Base-by-base conservation (phyloP, 78 protist species). In the Dictyostelium capitatum region DNA sequence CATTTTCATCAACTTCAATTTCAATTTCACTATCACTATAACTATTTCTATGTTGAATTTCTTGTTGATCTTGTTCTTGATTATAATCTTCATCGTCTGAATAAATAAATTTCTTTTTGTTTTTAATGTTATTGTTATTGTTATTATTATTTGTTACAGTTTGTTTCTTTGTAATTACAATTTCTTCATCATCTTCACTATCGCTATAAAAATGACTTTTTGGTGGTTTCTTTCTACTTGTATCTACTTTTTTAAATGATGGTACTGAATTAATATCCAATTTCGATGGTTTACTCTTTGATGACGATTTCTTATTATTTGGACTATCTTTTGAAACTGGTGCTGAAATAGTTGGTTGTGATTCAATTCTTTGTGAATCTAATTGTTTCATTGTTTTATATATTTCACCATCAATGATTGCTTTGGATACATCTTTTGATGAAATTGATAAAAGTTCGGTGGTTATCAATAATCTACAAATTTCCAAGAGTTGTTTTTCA, bases 391-490 rank as follows among this genome's bases (percentile, higher is more conserved):
- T 47, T 10, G 79, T 51, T 11, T 53, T 41, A 17, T 57, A 32
- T 46, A 87, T 87, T 37, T 64, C 83, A 15, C 79, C 37, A 32
- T 87, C 93, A 6, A 87, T 64, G 50, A 87, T 48, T 32, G 14
- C 43, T 37, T 87, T 87, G 62, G 79, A 59, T 37, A 75, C 59
- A 64, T 87, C 93, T 51, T 74, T 77, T 37, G 77, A 51, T 8
- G 93, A 64, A 14, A 41, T 74, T 6, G 93, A 59, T 6, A 87
- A 20, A 25, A 87, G 43, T 50, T 87, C 93, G 6, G 81, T 65
- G 20, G 25, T 19, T 5, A 87, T 65, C 12, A 87, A 51, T n/a
- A 28, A n/a, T 47, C 62, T 46, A 51, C 93, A 87, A 17, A 87
- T 41, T 7, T 77, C 84, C 50, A 28, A 17, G 7, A 87, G 23